These are phyloP conservation scores for Candida anutae DNA, from an alignment of 1,139 yeast species.

Conservation along the genomic window DNA sequence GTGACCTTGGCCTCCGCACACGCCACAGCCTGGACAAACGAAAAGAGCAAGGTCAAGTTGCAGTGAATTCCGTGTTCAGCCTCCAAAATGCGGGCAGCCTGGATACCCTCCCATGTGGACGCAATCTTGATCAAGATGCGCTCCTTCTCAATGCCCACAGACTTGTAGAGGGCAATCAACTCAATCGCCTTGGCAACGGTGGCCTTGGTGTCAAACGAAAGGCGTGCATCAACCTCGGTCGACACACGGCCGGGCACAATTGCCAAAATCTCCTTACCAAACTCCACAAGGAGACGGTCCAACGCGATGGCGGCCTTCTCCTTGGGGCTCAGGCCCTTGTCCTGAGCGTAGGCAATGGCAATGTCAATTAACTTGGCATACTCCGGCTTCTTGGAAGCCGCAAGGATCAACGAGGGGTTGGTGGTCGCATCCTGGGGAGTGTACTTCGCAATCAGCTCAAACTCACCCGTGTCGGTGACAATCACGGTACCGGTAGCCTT, in stretches of 20 bases:
- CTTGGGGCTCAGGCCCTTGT: constrained; percentile 41
- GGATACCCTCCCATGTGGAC: constrained; percentile 98
- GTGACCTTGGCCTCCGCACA: constrained; percentile 98
- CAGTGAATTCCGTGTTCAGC: constrained; percentile 85
- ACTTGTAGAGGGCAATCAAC: constrained; percentile 77
- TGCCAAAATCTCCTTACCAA: constrained; percentile 86
- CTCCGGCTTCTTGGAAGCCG: constrained; percentile 87
- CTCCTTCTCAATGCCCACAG: constrained; percentile 77
- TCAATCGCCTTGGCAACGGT: constrained; percentile 88
- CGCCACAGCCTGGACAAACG: constrained; percentile 96
- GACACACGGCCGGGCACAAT: constrained; percentile 99
- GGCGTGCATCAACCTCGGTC: constrained; percentile 97
- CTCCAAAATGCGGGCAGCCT: constrained; percentile 96
- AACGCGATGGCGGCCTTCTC: constrained; percentile 66
- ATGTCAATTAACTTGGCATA: constrained; percentile 85
- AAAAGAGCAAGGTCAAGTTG: constrained; percentile 91
- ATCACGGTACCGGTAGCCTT: constrained; percentile 93
- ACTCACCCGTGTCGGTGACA: constrained; percentile 98
- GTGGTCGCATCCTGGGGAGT: constrained; percentile 99
- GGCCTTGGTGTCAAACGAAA: constrained; percentile 90
- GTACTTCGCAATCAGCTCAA: constrained; percentile 94
- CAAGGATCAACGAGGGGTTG: constrained; percentile 94
- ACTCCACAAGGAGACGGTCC: constrained; percentile 89
- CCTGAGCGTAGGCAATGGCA: constrained; percentile 84
- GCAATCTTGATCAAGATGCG: constrained; percentile 94